Evolutionary conservation across 495 filamentous ascomycete species (phyloP), one percentile per base, ranked within the genome.

Genomic region (Rhypophila decipiens): DNA sequence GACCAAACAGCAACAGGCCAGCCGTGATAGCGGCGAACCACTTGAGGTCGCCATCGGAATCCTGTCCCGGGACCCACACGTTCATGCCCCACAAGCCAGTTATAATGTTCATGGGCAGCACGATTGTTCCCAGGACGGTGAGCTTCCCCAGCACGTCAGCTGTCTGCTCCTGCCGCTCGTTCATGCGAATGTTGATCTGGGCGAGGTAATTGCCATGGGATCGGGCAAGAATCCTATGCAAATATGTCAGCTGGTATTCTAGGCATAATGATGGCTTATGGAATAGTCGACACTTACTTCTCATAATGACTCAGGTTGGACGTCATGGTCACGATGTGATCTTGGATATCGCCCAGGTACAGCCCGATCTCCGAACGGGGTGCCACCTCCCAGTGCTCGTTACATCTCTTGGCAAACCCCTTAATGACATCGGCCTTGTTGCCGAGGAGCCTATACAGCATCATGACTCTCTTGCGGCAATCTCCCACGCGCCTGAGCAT

Each of bases 71-170:
- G 0, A 98, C 91, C 68, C 86, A 85, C 7, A 95, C 88, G 71
- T 98, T 98, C 93, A 97, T 97, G 27, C 93, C 93, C 86, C 93
- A 98, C 64, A 98, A 84, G 55, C 93, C 94, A 21, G 93, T 96
- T 53, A 98, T 88, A 66, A 98, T 90, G 60, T 98, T 98, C 83
- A 98, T 90, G 17, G 93, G 93, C 46, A 98, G 76, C 4, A 98
- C 89, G 53, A 98, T 97, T 8, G 93, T 98, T 54, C 90, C 93
- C 2, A 98, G 73, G 2, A 96, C 94, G 3, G 93, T 98, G 37
- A 98, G 77, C 67, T 94, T 96, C 39, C 91, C 90, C 15, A 98
- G 74, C 1, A 96, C 87, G 64, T 95, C 89, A 23, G 88, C 85
- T 10, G 93, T 98, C 70, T 95, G 85, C 60, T 98, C 93, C 64